These are phyloP conservation scores for Herpetospermum pedunculosum DNA, from an alignment of 306 rosid species.

Conservation along the genomic window DNA sequence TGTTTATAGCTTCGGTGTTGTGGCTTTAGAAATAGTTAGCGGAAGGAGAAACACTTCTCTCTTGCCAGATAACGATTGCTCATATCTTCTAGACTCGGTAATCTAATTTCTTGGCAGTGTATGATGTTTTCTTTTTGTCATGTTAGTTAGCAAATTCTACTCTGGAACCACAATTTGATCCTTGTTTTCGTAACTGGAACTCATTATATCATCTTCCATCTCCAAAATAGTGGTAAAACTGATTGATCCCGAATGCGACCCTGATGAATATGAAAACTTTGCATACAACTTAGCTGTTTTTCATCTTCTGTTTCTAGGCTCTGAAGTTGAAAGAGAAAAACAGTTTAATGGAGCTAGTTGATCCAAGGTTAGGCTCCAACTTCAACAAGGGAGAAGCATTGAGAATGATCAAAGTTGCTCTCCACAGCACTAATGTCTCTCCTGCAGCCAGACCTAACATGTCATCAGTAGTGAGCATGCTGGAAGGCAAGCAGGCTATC, in stretches of 20 bases:
- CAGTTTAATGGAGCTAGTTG: conserved; percentile 29
- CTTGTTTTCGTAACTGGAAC: background rate
- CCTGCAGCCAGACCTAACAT: conserved; percentile 29
- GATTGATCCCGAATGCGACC: background rate
- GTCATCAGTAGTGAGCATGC: conserved; percentile 23
- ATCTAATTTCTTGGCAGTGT: background rate
- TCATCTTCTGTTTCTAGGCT: conserved; percentile 15
- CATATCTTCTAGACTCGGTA: conserved; percentile 50
- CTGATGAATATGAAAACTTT: background rate
- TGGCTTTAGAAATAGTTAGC: conserved; percentile 35
- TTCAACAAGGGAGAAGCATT: conserved; percentile 22
- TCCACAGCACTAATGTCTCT: conserved; percentile 21
- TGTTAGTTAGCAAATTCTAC: background rate
- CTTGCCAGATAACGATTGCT: conserved; percentile 22
- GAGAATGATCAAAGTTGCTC: conserved; percentile 28
- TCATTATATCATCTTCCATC: background rate
- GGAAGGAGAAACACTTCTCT: conserved; percentile 45
- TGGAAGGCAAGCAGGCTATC: conserved; percentile 16
- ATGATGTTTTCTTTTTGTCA: background rate
- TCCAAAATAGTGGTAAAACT: background rate
- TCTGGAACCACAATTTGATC: too few relatives aligned
- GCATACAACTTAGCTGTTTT: background rate
- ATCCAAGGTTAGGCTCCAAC: conserved; percentile 21
- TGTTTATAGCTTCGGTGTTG: conserved; percentile 61
- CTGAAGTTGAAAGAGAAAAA: conserved; percentile 14